A percentile compares a stretch with the other conserved stretches of the same genome.
Evolutionary conservation across 345 rosid species (phyloP).

Genomic region (Salix koriyanagi): DNA sequence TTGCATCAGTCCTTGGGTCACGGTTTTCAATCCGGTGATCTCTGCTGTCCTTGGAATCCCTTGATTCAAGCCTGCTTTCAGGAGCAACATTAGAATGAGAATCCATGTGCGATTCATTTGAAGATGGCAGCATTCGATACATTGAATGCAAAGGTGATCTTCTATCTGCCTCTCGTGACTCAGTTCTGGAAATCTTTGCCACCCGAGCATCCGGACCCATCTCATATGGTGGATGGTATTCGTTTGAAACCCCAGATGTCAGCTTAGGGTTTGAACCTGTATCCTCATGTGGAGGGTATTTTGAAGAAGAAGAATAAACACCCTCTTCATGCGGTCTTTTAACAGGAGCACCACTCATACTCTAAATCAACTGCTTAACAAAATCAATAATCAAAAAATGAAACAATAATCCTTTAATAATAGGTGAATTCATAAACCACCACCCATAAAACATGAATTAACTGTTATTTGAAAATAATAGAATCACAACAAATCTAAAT

Average conservation of each 20-base stretch:
- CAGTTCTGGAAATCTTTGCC: conserved; percentile 58
- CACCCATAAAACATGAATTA: neutral
- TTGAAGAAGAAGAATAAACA: conserved; percentile 61
- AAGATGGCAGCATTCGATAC: conserved; percentile 47
- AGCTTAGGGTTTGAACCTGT: conserved; percentile 54
- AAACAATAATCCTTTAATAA: neutral
- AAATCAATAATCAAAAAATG: neutral
- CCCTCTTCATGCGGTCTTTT: conserved; percentile 86
- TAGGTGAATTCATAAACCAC: neutral
- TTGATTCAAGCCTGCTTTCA: conserved; percentile 52
- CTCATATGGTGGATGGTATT: conserved; percentile 56
- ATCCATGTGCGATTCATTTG: conserved; percentile 59
- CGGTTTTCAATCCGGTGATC: conserved; percentile 52
- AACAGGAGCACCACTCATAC: conserved; percentile 19
- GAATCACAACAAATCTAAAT: neutral
- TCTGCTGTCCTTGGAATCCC: conserved; percentile 59
- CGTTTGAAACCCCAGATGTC: conserved; percentile 41
- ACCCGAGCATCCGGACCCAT: conserved; percentile 50
- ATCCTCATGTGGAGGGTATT: conserved; percentile 69
- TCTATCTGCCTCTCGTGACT: conserved; percentile 70
- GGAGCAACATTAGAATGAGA: conserved; percentile 31
- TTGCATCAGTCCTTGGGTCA: conserved; percentile 55
- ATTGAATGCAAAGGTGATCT: conserved; percentile 70
- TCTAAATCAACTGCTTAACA: neutral
- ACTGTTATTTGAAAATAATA: neutral